Evolutionary conservation across 2,329 filamentous ascomycete genomes (phyloP).

Genomic region (Clarireedia hainanense): DNA sequence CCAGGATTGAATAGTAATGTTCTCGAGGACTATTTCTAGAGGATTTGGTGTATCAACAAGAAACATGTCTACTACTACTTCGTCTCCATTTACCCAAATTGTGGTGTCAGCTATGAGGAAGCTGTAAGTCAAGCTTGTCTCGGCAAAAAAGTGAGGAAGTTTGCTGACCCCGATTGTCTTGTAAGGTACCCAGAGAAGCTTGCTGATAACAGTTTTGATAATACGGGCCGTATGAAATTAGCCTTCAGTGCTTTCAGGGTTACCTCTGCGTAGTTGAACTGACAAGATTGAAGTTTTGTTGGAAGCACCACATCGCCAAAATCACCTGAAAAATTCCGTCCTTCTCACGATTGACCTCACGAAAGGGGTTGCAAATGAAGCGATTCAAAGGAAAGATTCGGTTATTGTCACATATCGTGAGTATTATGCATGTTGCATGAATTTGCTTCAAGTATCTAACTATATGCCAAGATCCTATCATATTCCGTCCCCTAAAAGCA

Average conservation of each 20-base stretch:
- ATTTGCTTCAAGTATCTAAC: constrained; percentile 1
- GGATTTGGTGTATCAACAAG: constrained; percentile 10
- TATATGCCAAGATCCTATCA: constrained; percentile 69
- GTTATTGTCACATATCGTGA: constrained; percentile 85
- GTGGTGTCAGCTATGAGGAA: constrained; percentile 74
- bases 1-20: constrained; percentile 16
- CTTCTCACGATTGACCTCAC: constrained; percentile 89
- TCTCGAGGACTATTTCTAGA: constrained; percentile 11
- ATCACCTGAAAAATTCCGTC: constrained; percentile 55
- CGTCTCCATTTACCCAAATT: constrained; percentile 46
- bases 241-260: background rate
- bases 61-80: constrained; percentile 20
- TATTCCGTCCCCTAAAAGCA: constrained; percentile 87
- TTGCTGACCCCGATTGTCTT: background rate
- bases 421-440: constrained; percentile 20
- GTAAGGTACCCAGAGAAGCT: constrained; percentile 78
- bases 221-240: constrained; percentile 61
- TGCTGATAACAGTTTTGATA: constrained; percentile 89
- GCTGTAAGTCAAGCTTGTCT: constrained; percentile 49
- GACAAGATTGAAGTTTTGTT: constrained; percentile 47
- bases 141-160: background rate
- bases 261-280: background rate
- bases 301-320: constrained; percentile 56
- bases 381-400: constrained; percentile 66
- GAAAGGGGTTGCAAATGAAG: constrained; percentile 80